Percentiles rank a stretch among this genome's conserved stretches.
phyloP scores from a whole-genome alignment of 768 basidiomycete species.

The Naganishia vishniacii region DNA sequence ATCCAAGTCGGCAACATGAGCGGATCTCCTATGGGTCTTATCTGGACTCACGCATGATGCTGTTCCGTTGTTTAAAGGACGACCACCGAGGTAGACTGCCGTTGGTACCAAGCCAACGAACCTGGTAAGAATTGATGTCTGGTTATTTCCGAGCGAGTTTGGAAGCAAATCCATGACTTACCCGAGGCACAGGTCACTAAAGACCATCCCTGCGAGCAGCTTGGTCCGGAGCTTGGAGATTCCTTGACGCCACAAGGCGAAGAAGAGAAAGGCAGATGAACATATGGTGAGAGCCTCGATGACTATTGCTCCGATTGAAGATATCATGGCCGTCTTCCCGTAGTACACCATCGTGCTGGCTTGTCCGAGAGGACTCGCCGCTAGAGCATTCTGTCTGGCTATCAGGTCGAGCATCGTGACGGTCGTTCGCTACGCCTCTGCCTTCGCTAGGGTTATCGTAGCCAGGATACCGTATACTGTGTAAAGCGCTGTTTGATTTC shows the following conservation, averaged over 20 bases:
- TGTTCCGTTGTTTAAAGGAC: slow-evolving; percentile 30
- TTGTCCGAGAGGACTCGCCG: background rate
- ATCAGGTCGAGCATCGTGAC: background rate
- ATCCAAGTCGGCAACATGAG: background rate
- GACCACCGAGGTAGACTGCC: slow-evolving; percentile 31
- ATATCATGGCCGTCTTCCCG: slow-evolving; percentile 1
- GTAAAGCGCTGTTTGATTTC: no score
- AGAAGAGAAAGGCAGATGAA: slow-evolving; percentile 34
- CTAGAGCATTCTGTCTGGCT: background rate
- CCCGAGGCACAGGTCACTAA: slow-evolving; percentile 43
- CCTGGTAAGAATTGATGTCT: slow-evolving; percentile 26
- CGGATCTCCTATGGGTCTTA: background rate
- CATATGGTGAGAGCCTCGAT: slow-evolving; percentile 37
- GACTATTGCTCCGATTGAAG: slow-evolving; percentile 34
- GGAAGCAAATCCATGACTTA: slow-evolving; percentile 27
- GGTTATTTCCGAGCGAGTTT: background rate
- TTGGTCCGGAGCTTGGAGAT: slow-evolving; percentile 40
- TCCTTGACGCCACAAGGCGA: slow-evolving; percentile 33
- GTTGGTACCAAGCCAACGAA: slow-evolving; percentile 33
- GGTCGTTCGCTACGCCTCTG: background rate
- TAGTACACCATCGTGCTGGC: background rate
- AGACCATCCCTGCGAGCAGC: slow-evolving; percentile 44
- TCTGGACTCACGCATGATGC: slow-evolving; percentile 37
- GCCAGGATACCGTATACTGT: no score
- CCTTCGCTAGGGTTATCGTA: no score